Evolutionary conservation across 495 filamentous ascomycete species (phyloP), one percentile per base, ranked within the genome.

Genomic region (Penicillium soppii): DNA sequence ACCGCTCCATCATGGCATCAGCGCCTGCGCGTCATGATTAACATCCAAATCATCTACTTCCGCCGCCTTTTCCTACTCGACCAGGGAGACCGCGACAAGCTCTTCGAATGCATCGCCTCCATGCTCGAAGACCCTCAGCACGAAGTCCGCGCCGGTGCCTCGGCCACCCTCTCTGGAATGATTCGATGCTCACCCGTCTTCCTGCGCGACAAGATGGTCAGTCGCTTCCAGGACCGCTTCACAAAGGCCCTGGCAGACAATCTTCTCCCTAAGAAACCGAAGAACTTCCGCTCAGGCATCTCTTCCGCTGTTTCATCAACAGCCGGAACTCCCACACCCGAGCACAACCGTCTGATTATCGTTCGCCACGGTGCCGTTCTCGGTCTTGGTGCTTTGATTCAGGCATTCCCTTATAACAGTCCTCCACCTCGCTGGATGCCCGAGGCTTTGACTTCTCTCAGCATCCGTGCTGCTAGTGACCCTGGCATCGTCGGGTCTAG

Each of bases 21-120:
- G 67, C 89, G 94, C 19, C 79, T 99, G 30, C 85, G 94, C n/a
- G 89, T 95, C 21, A 83, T 97, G 57, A 95, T 99, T 72, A 97
- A 97, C 71, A 97, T 99, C 78, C 94, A 99, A 67, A 92, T 97
- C 61, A 86, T 99, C 63, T 99, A 96, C 75, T 99, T 97, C 83
- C 89, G 94, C 35, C 88, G 91, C 23, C 78, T 99, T 20, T 99
- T 99, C 79, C 75, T 97, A n/a, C 88, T 95, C 56, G 83, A 84
- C n/a, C 70, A 76, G 8, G 67, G 75, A 13, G 83, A 95, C 61
- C 88, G 94, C 49, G 79, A 90, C 52, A 79, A 79, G 40, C 82
- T 99, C 12, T 95, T 96, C 64, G 84, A 88, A 39, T 92, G 90
- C 53, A 92, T 99, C 5, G 85, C 90, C 20, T 88, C 83, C 61